Base-by-base conservation (phyloP, 2,329 filamentous ascomycete genomes). In the Biscogniauxia marginata region DNA sequence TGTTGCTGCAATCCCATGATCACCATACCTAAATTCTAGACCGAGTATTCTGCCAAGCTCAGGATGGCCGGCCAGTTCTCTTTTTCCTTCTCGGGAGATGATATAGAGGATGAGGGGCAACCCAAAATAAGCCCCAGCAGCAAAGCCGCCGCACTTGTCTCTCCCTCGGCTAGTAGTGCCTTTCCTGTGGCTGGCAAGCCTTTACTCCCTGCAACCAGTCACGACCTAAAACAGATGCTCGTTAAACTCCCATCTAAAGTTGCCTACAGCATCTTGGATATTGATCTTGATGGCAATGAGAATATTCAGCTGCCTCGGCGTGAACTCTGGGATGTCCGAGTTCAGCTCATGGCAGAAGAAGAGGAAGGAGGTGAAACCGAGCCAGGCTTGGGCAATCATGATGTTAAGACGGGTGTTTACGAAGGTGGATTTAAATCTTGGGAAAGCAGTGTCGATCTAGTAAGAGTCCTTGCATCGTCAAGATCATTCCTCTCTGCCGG, bases 341-440 rank as follows among this genome's bases (percentile, higher is more conserved):
- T 92, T 39, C 90, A 95, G 75, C 77, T 95, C 56, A 92, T 93
- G 86, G 88, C 89, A 21, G 85, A 87, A 69, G 84, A 87, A 70
- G 84, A 85, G 43, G 84, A 83, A 49, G 69, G 70, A 39, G 67
- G 70, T 23, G 72, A 73, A 45, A 57, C 66, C 56, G 67, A 73
- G 21, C 69, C 81, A 22, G 80, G 82, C 1, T 76, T 91, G 34
- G 86, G 84, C 43, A 79, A 82, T 59, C 85, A 89, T 61, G 90
- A 95, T 72, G 86, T 95, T 62, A 88, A 86, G 71, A 89, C 89
- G 54, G 90, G 90, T 51, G 84, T 93, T 57, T 95, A 95, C 73
- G 90, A 95, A 74, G 90, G 90, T 55, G 90, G 90, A 21, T 92
- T 93, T 77, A 95, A 95, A 77, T 93, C 88, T 66, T 95, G 90